A percentile compares a stretch with the other conserved stretches of the same genome.
Conservation (phyloP, 208 protist species). For the Leishmania major region DNA sequence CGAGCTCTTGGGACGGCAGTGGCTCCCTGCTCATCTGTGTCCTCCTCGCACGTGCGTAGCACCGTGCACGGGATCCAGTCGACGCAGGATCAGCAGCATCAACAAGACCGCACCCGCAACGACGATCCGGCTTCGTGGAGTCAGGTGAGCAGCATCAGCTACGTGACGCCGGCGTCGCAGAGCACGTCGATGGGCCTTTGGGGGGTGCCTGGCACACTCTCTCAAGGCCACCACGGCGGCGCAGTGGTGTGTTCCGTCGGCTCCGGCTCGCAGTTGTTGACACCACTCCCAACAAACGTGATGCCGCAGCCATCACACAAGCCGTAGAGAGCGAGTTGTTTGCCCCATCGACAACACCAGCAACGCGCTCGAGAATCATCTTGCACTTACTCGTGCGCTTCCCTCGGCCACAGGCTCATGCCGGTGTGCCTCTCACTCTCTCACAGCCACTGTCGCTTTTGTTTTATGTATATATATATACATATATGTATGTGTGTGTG, state of each 20-base stretch:
- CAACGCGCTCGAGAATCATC: background rate
- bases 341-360: background rate
- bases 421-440: background rate
- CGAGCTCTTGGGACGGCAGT: background rate
- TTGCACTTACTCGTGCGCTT: background rate
- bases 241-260: background rate
- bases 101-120: background rate
- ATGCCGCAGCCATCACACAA: slow-evolving; percentile 11
- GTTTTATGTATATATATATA: too few species aligned
- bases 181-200: slow-evolving; percentile 18
- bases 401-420: background rate
- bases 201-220: background rate
- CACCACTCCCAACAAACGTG: slow-evolving; percentile 21
- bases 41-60: background rate
- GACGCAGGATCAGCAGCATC: background rate
- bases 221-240: slow-evolving; percentile 5
- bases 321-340: background rate
- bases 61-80: background rate
- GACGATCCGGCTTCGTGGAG: slow-evolving; percentile 15
- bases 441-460: too few species aligned
- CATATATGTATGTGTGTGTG: background rate
- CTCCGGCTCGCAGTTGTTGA: slow-evolving; percentile 16
- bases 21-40: background rate
- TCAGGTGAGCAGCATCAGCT: slow-evolving; percentile 33
- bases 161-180: slow-evolving; percentile 26